Base-by-base conservation (phyloP, 495 filamentous ascomycete species). In the Tuber calosporum region DNA sequence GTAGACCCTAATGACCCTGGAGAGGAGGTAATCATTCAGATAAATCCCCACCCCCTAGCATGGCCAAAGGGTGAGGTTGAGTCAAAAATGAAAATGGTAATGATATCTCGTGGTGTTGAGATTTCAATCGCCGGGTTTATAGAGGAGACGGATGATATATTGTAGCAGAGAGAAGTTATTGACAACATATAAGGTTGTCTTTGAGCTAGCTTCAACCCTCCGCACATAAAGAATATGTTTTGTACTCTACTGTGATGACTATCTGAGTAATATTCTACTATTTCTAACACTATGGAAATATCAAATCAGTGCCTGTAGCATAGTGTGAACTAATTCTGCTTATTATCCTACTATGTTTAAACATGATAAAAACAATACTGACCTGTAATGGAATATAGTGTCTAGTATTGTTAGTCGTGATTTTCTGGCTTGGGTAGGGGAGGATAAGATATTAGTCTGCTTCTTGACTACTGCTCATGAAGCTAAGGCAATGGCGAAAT, bases 201-300 rank as follows among this genome's bases (percentile, higher is more conserved):
- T 42, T 30, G 37, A 72, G 37, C 36, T 69, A 0, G 36, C 40
- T 5, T 58, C 45, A 8, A 38, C 66, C 4, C 41, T 73, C 20
- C 42, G 39, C 0, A 20, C 48, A 38, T 42, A n/a, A 4, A 19
- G 5, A 2, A 30, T 53, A 42, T 42, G 38, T 22, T 68, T 75
- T 42, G 66, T 45, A 26, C 38, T 75, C 5, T 72, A 72, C 26
- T 75, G 69, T 34, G 70, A 75, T 36, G 73, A 75, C 67, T 75
- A 72, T 36, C 73, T 75, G 30, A 66, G 69, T 0, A 72, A 74
- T 67, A 66, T 75, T n/a, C n/a, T 37, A 0, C 38, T 72, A 1
- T 75, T 72, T 39, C 1, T 13, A 4, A 53, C 40, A 20, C 19
- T 73, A 19, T 36, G 58, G 0, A 42, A 69, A 39, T 53, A 38